A percentile compares a stretch with the other conserved stretches of the same genome.
These are phyloP conservation scores for Populus hybrid DNA, from an alignment of 441 rosid species.

Conservation along the genomic window DNA sequence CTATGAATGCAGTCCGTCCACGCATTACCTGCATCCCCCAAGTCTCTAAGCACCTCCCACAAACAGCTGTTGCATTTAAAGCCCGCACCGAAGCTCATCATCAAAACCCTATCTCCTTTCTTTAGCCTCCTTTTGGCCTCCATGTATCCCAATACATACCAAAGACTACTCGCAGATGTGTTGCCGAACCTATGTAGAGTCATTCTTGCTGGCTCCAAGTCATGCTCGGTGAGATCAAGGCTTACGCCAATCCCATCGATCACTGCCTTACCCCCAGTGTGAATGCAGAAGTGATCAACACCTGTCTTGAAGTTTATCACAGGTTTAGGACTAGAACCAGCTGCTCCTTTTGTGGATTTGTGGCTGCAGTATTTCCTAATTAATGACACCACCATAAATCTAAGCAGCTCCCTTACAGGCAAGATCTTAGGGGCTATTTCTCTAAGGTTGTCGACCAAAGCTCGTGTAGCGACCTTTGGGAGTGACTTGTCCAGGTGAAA, in stretches of 20 bases:
- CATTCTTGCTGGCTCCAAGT: slow-evolving; percentile 90
- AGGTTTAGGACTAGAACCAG: slow-evolving; percentile 22
- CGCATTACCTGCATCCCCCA: slow-evolving; percentile 42
- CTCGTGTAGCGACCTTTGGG: slow-evolving; percentile 75
- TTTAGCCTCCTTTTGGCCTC: slow-evolving; percentile 46
- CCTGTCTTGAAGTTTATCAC: slow-evolving; percentile 64
- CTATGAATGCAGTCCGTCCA: slow-evolving; percentile 71
- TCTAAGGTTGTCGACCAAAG: slow-evolving; percentile 66
- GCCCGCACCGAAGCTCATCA: slow-evolving; percentile 95
- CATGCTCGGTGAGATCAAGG: slow-evolving; percentile 56
- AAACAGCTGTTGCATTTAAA: slow-evolving; percentile 95
- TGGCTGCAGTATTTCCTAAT: slow-evolving; percentile 28
- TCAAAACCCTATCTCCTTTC: slow-evolving; percentile 73
- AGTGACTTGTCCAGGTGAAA: slow-evolving; percentile 60
- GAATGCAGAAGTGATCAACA: slow-evolving; percentile 83
- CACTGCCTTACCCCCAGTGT: slow-evolving; percentile 96
- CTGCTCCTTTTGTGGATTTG: slow-evolving; percentile 16
- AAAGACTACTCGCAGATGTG: slow-evolving; percentile 88
- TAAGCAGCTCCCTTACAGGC: slow-evolving; percentile 61
- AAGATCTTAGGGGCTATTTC: slow-evolving; percentile 66
- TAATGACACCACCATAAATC: slow-evolving; percentile 37
- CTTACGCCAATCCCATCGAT: slow-evolving; percentile 70
- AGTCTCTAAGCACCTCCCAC: slow-evolving; percentile 88
- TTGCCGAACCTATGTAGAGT: slow-evolving; percentile 87
- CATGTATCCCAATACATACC: slow-evolving; percentile 64